These are phyloP conservation scores for Leishmania arabica DNA, from an alignment of 208 protist species.

Conservation along the genomic window DNA sequence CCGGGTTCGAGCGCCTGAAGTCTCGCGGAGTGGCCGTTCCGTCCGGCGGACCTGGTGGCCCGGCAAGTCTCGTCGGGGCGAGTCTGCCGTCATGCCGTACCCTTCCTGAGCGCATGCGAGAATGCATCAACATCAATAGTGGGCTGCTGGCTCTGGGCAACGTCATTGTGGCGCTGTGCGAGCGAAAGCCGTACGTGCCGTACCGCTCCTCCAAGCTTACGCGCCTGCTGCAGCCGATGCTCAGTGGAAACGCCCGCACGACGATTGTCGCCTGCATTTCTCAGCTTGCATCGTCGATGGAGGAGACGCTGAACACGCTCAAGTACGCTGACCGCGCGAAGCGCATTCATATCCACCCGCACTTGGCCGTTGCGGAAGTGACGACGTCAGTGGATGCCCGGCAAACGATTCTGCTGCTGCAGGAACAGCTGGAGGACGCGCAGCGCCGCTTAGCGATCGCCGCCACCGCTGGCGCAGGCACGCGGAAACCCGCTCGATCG, in stretches of 20 bases:
- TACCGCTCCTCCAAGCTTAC: slow-evolving; percentile 96
- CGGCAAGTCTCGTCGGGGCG: slow-evolving; percentile 4
- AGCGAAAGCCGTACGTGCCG: slow-evolving; percentile 86
- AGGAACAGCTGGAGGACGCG: slow-evolving; percentile 60
- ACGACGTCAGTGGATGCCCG: slow-evolving; percentile 45
- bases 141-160: slow-evolving; percentile 94
- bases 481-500: neutral
- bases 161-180: slow-evolving; percentile 92
- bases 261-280: slow-evolving; percentile 96
- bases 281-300: slow-evolving; percentile 85
- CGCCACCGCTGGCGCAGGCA: neutral
- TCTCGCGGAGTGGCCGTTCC: slow-evolving; percentile 45
- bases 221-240: slow-evolving; percentile 92
- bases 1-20: slow-evolving; percentile 93
- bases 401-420: slow-evolving; percentile 62
- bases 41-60: neutral
- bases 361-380: slow-evolving; percentile 44
- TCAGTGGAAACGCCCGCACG: slow-evolving; percentile 91
- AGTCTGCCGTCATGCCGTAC: slow-evolving; percentile 14
- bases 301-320: slow-evolving; percentile 96
- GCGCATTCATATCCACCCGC: slow-evolving; percentile 90
- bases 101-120: slow-evolving; percentile 77
- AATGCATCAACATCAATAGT: slow-evolving; percentile 94
- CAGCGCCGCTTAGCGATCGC: slow-evolving; percentile 35
- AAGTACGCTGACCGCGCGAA: slow-evolving; percentile 96